phyloP scores from a whole-genome alignment of 306 rosid species.

The Glycine soja region DNA sequence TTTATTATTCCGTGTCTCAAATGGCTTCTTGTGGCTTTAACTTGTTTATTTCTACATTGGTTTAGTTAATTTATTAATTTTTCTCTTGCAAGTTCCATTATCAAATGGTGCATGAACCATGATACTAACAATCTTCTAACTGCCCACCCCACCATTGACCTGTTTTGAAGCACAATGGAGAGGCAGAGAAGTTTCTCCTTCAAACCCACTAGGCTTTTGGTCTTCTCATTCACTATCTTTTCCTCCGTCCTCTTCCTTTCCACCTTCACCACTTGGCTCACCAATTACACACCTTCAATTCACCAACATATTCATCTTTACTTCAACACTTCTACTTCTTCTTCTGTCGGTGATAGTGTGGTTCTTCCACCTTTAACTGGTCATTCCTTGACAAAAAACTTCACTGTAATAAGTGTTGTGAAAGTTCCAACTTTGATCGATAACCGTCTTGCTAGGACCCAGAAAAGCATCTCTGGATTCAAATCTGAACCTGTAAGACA shows the following conservation, averaged over 20 bases:
- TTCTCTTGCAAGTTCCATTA: background rate
- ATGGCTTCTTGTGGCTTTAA: background rate
- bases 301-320: constrained; percentile 53
- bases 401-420: constrained; percentile 44
- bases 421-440: constrained; percentile 51
- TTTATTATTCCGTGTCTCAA: background rate
- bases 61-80: background rate
- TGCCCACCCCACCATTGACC: constrained; percentile 33
- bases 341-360: background rate
- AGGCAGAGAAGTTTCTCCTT: constrained; percentile 80
- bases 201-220: constrained; percentile 75
- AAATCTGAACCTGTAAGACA: constrained; percentile 49
- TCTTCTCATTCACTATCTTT: constrained; percentile 69
- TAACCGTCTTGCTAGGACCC: constrained; percentile 51
- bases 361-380: constrained; percentile 48
- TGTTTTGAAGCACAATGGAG: constrained; percentile 61
- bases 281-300: constrained; percentile 59
- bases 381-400: constrained; percentile 51
- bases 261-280: constrained; percentile 70
- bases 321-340: constrained; percentile 55
- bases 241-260: constrained; percentile 71
- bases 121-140: background rate
- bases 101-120: constrained; percentile 43
- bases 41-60: too few relatives aligned
- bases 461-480: constrained; percentile 50